These are phyloP conservation scores for Raffaelea albimanens DNA, from an alignment of 2,329 filamentous ascomycete genomes.

Conservation along the genomic window DNA sequence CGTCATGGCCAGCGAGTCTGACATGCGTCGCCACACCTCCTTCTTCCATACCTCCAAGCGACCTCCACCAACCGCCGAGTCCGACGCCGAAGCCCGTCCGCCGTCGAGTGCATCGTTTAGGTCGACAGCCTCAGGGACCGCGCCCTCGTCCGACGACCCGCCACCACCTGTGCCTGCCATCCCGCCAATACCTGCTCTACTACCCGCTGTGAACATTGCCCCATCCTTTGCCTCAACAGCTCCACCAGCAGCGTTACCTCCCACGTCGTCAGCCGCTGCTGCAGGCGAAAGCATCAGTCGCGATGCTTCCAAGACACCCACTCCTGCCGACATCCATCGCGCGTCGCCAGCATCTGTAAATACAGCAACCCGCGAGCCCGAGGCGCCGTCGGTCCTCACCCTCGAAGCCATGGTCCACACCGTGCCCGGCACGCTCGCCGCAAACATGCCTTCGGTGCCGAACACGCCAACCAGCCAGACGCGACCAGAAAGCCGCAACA, in stretches of 20 bases:
- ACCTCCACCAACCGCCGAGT: conserved; percentile 6
- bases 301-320: too few relatives aligned
- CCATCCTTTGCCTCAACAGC: too few relatives aligned
- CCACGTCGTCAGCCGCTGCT: too few relatives aligned
- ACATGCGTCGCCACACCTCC: conserved; percentile 43
- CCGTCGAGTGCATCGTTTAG: conserved; percentile 9
- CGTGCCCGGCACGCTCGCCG: conserved; percentile 2
- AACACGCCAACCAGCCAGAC: conserved; percentile 16
- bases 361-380: too few relatives aligned
- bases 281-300: too few relatives aligned
- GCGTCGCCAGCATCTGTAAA: too few relatives aligned
- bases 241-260: too few relatives aligned
- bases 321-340: too few relatives aligned
- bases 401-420: conserved; percentile 9
- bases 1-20: conserved; percentile 49
- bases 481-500: conserved; percentile 13
- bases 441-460: conserved; percentile 18
- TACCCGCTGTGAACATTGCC: too few relatives aligned
- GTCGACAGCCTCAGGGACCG: not conserved
- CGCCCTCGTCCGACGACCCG: not conserved
- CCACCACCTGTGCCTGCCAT: too few relatives aligned
- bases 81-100: conserved; percentile 1
- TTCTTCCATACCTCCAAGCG: conserved; percentile 18
- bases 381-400: conserved; percentile 10
- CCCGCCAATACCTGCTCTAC: too few relatives aligned